Conservation (phyloP, 768 basidiomycete genomes). For the Tephrocybe rancida region DNA sequence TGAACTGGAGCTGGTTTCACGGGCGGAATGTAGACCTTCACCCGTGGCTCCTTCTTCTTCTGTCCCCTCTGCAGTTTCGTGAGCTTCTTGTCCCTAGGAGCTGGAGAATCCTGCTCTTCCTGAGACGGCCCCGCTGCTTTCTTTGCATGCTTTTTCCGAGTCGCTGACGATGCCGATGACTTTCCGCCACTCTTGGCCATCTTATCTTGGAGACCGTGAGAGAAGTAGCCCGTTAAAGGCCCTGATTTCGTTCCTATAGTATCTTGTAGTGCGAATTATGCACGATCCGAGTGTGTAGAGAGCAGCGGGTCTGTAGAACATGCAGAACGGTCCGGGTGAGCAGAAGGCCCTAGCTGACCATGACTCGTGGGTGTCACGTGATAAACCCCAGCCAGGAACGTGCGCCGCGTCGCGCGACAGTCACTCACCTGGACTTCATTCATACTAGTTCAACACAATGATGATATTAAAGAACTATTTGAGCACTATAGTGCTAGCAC, state of each 20-base stretch:
- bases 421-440: too few relatives aligned
- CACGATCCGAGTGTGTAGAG: background rate
- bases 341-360: background rate
- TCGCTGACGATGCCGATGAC: constrained; percentile 82
- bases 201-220: background rate
- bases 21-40: constrained; percentile 88
- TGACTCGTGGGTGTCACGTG: constrained; percentile 6
- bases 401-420: too few relatives aligned
- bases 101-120: constrained; percentile 36
- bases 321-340: background rate
- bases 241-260: background rate
- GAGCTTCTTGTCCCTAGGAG: constrained; percentile 48
- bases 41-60: constrained; percentile 72
- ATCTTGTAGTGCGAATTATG: background rate
- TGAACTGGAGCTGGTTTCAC: constrained; percentile 72
- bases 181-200: constrained; percentile 52
- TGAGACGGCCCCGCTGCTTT: constrained; percentile 50
- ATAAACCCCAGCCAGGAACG: background rate
- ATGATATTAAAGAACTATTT: too few relatives aligned
- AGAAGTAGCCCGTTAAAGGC: background rate
- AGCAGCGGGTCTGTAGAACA: background rate
- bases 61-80: constrained; percentile 53
- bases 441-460: too few relatives aligned
- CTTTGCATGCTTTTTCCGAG: constrained; percentile 91
- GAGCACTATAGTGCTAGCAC: too few relatives aligned